phyloP scores from a whole-genome alignment of 805 yeast genomes.

The Naumovozyma dairenensis region DNA sequence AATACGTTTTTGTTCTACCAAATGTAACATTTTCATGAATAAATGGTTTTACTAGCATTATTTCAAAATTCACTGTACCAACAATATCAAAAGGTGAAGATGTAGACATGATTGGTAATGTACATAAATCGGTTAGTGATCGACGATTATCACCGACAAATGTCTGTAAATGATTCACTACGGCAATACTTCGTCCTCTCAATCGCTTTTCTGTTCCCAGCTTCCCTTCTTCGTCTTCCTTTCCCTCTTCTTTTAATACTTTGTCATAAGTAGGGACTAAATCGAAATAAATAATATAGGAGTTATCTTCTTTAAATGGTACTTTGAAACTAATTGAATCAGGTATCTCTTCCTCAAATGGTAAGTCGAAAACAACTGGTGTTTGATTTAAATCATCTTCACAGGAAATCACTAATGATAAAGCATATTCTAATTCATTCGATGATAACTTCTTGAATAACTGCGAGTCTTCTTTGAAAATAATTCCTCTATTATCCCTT shows the following conservation, averaged over 20 bases:
- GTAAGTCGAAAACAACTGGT: too few relatives aligned
- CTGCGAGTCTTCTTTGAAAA: too few relatives aligned
- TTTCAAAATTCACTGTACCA: conserved; percentile 71
- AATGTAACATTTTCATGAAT: conserved; percentile 14
- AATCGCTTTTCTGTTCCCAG: too few relatives aligned
- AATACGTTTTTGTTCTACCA: conserved; percentile 53
- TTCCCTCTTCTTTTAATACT: too few relatives aligned
- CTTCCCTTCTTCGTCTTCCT: too few relatives aligned
- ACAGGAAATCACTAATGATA: too few relatives aligned
- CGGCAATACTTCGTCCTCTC: too few relatives aligned
- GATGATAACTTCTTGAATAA: too few relatives aligned
- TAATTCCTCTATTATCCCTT: too few relatives aligned
- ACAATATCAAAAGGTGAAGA: conserved; percentile 55
- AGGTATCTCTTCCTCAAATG: conserved; percentile 65
- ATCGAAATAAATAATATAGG: conserved; percentile 64
- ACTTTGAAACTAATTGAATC: conserved; percentile 69
- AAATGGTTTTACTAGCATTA: conserved; percentile 63
- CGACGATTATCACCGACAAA: conserved; percentile 57
- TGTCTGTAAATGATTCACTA: too few relatives aligned
- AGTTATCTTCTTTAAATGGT: conserved; percentile 37
- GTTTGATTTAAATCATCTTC: too few relatives aligned
- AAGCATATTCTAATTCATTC: too few relatives aligned
- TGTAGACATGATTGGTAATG: conserved; percentile 47
- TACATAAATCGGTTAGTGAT: conserved; percentile 53
- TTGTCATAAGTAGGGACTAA: conserved; percentile 79